phyloP scores from a whole-genome alignment of 2,329 filamentous ascomycete genomes.

The Neodidymelliopsis sp. region DNA sequence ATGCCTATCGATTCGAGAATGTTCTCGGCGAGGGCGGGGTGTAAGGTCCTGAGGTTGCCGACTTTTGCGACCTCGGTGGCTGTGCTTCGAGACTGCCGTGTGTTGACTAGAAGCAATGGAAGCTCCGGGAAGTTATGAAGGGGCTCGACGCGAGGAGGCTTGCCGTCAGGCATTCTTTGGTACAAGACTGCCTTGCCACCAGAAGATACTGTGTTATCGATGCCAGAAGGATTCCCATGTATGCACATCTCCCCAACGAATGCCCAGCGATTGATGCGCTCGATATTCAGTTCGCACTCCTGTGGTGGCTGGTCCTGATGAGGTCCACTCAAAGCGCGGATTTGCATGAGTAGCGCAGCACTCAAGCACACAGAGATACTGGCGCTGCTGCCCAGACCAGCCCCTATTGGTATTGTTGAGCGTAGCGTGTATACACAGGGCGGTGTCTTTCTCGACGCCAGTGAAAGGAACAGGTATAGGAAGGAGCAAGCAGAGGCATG shows the following conservation, averaged over 20 bases:
- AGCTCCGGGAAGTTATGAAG: slow-evolving; percentile 91
- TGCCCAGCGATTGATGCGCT: slow-evolving; percentile 97
- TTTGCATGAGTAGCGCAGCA: slow-evolving; percentile 83
- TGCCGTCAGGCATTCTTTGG: slow-evolving; percentile 77
- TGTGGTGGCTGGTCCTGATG: slow-evolving; percentile 89
- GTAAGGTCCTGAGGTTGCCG: slow-evolving; percentile 70
- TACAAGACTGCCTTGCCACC: slow-evolving; percentile 95
- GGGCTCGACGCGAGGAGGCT: slow-evolving; percentile 77
- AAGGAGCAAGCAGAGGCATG: slow-evolving; percentile 83
- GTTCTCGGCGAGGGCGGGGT: slow-evolving; percentile 78
- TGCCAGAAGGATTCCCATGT: slow-evolving; percentile 93
- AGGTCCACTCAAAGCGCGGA: slow-evolving; percentile 85
- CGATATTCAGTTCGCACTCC: slow-evolving; percentile 88
- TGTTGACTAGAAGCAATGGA: slow-evolving; percentile 88
- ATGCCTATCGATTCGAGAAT: slow-evolving; percentile 88
- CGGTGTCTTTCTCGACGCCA: slow-evolving; percentile 79
- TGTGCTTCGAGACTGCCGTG: slow-evolving; percentile 85
- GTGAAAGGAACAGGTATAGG: slow-evolving; percentile 89
- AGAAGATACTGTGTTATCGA: slow-evolving; percentile 95
- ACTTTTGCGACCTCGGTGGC: slow-evolving; percentile 88
- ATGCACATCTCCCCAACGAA: slow-evolving; percentile 98
- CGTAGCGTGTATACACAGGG: slow-evolving; percentile 89
- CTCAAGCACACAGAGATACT: slow-evolving; percentile 91
- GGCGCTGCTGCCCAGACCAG: slow-evolving; percentile 91
- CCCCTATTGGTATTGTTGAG: slow-evolving; percentile 91